Evolutionary conservation across 2,329 filamentous ascomycete genomes (phyloP).

Genomic region (Talaromyces sp.): DNA sequence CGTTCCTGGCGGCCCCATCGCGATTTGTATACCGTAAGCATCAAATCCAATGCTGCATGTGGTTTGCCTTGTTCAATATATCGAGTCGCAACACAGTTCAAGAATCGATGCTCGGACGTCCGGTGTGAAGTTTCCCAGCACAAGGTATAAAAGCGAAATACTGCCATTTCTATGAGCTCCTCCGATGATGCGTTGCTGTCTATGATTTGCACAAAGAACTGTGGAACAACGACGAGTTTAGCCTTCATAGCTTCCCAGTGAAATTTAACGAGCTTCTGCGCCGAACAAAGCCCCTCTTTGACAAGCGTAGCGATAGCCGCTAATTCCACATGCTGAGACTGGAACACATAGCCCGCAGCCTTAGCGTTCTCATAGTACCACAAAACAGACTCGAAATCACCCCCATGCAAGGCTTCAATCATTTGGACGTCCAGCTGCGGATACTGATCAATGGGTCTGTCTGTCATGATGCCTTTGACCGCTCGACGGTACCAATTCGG

Average conservation of each 20-base stretch:
- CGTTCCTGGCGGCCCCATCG: slow-evolving; percentile 30
- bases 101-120: slow-evolving; percentile 37
- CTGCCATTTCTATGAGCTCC: slow-evolving; percentile 33
- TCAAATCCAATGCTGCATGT: slow-evolving; percentile 31
- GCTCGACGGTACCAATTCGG: slow-evolving; percentile 32
- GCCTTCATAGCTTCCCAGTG: slow-evolving; percentile 28
- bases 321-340: slow-evolving; percentile 35
- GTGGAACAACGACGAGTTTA: slow-evolving; percentile 27
- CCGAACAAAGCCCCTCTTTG: slow-evolving; percentile 28
- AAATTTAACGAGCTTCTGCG: slow-evolving; percentile 32
- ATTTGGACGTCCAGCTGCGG: slow-evolving; percentile 36
- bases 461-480: slow-evolving; percentile 26
- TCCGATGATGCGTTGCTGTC: slow-evolving; percentile 25
- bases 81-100: slow-evolving; percentile 27
- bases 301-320: slow-evolving; percentile 37
- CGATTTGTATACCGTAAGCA: slow-evolving; percentile 37
- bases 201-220: slow-evolving; percentile 37
- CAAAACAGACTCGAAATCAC: slow-evolving; percentile 33
- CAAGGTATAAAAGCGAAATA: slow-evolving; percentile 40
- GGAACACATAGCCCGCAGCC: slow-evolving; percentile 29
- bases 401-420: slow-evolving; percentile 36
- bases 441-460: slow-evolving; percentile 31
- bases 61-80: slow-evolving; percentile 28
- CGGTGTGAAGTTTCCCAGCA: slow-evolving; percentile 32
- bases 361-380: slow-evolving; percentile 30